A percentile compares a stretch with the other conserved stretches of the same genome.
These are phyloP conservation scores for Rhamnella rubrinervis DNA, from an alignment of 331 rosid genomes.

Conservation along the genomic window DNA sequence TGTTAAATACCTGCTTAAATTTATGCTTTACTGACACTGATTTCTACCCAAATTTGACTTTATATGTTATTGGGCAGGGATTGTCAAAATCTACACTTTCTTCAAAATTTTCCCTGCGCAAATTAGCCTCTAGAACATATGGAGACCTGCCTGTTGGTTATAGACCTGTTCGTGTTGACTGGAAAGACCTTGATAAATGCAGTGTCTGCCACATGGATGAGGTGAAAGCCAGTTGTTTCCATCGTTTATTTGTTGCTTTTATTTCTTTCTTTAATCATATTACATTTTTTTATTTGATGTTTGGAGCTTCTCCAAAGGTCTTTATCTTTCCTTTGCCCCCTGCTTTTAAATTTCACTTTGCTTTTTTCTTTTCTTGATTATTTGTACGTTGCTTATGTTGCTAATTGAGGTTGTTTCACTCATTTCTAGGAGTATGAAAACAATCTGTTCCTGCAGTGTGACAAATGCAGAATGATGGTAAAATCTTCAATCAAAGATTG, in stretches of 20 bases:
- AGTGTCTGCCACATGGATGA: conserved; percentile 99
- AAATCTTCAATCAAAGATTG: conserved; percentile 8
- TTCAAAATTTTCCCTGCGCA: conserved; percentile 50
- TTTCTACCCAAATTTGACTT: conserved; percentile 10
- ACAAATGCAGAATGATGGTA: conserved; percentile 99
- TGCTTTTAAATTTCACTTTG: not conserved
- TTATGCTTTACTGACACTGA: not conserved
- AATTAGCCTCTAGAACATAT: conserved; percentile 61
- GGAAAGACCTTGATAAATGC: conserved; percentile 99
- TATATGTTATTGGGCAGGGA: conserved; percentile 53
- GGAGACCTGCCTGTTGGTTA: conserved; percentile 69
- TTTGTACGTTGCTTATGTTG: conserved; percentile 6
- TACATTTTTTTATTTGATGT: conserved; percentile 1
- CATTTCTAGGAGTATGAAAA: conserved; percentile 80
- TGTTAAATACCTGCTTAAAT: not conserved
- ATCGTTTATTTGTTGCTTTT: not conserved
- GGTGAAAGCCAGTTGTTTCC: conserved; percentile 45
- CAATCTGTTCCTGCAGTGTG: conserved; percentile 96
- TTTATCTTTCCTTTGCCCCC: not conserved
- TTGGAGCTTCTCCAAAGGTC: not conserved
- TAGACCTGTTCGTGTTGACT: conserved; percentile 95
- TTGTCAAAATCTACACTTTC: conserved; percentile 60
- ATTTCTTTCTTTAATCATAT: conserved; percentile 10
- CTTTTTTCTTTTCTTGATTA: not conserved
- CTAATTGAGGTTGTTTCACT: conserved; percentile 38